These are phyloP conservation scores for Agrocybe praecox DNA, from an alignment of 768 basidiomycete genomes.

Conservation along the genomic window DNA sequence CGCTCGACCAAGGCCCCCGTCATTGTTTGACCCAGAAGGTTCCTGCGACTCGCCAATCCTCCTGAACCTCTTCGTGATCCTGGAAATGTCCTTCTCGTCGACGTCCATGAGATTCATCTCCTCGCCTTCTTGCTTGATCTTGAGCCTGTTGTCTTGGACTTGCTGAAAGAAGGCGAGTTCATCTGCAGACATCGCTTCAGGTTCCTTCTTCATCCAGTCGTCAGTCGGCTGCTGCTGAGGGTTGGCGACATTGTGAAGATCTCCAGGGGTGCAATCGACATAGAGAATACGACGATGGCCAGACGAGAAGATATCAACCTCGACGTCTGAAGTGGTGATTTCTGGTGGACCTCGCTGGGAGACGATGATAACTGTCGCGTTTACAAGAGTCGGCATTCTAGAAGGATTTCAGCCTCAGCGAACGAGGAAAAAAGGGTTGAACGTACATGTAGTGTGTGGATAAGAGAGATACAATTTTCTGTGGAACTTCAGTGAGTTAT, in stretches of 20 bases:
- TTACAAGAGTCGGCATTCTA: not conserved
- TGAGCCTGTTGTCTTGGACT: not conserved
- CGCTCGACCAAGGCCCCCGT: slow-evolving; percentile 1
- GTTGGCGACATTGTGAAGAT: not conserved
- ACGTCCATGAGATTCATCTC: slow-evolving; percentile 9
- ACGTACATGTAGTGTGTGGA: no score
- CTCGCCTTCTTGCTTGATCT: slow-evolving; percentile 4
- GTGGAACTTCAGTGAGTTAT: no score
- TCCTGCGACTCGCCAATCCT: not conserved
- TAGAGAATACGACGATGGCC: slow-evolving; percentile 8
- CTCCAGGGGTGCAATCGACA: slow-evolving; percentile 6
- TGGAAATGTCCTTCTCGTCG: slow-evolving; percentile 9
- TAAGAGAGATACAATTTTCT: no score
- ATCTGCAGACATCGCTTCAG: not conserved
- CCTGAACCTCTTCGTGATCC: slow-evolving; percentile 8
- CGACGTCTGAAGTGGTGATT: slow-evolving; percentile 3
- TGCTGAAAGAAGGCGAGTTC: no score
- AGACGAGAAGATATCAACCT: slow-evolving; percentile 7
- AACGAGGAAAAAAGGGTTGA: no score
- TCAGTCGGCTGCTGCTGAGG: not conserved
- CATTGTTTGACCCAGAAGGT: not conserved
- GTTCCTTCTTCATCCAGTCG: slow-evolving; percentile 1
- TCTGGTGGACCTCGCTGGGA: slow-evolving; percentile 10
- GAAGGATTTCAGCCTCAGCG: not conserved
- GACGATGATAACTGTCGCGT: slow-evolving; percentile 12